Evolutionary conservation across 1,284 basidiomycete genomes (phyloP), one percentile per base, ranked within the genome.

Genomic region (Boletus holoroseus): DNA sequence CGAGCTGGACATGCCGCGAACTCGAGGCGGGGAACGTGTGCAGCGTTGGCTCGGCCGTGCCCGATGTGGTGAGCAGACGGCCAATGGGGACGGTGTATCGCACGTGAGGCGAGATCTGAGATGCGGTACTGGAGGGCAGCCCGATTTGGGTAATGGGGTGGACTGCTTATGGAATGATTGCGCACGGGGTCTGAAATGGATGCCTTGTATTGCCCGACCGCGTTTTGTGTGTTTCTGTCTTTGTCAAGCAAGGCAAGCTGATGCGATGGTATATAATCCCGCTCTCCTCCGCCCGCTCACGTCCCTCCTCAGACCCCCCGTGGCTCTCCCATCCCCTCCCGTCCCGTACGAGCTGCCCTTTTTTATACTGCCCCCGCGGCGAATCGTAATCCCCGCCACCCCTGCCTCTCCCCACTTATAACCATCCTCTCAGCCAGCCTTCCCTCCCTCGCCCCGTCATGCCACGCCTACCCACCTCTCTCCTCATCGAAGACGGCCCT

Each of bases 1-100:
- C 61, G 56, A 53, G 56, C 36, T 12, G 31, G 51, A 41, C 67
- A 68, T 59, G 62, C 62, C 39, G 52, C 11, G 42, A 43, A 61
- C 57, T 62, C 55, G 65, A 68, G 67, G 63, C 49, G 54, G 44
- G 55, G 54, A 68, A 68, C 63, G 65, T 64, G 63, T 58, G 39
- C 32, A 44, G 22, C n/a, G n/a, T n/a, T n/a, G 50, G 47, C 22
- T 42, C 22, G 50, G 56, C 31, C 28, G 30, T 39, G 26, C 57
- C 63, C 43, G 44, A 58, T 54, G 47, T 40, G 49, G 63, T 11
- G 24, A 24, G 45, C 27, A 30, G n/a, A 42, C 46, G 44, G 34
- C 44, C 36, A 32, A 51, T 31, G 50, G 42, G 34, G 53, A 61
- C 41, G 47, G 41, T 3, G 3, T 35, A 41, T 44, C 39, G 62